phyloP scores from a whole-genome alignment of 306 rosid genomes.

The Inga leiocalycina region DNA sequence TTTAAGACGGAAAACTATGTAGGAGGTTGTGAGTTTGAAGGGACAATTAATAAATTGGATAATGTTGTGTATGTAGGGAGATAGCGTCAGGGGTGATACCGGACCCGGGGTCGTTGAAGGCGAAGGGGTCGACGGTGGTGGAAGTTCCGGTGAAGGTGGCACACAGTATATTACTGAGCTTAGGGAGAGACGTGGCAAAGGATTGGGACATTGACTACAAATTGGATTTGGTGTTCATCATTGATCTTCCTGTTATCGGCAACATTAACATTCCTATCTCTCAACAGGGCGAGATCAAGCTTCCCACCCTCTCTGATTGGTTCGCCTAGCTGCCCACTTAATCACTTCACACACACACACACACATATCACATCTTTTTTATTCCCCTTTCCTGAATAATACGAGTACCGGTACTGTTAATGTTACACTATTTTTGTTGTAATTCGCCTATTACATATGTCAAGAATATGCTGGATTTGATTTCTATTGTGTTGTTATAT shows the following conservation, averaged over 20 bases:
- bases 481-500: too few species aligned
- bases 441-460: background rate
- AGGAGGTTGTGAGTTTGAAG: too few species aligned
- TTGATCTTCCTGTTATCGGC: constrained; percentile 81
- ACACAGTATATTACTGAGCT: constrained; percentile 59
- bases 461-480: background rate
- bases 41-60: too few species aligned
- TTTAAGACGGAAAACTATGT: too few species aligned
- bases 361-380: too few species aligned
- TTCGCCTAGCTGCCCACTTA: background rate
- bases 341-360: background rate
- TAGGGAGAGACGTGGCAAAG: constrained; percentile 69
- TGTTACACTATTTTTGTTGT: background rate
- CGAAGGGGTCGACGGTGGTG: constrained; percentile 49
- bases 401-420: too few species aligned
- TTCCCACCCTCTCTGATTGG: constrained; percentile 58
- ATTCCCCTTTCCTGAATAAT: background rate
- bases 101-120: constrained; percentile 83
- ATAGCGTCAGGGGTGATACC: constrained; percentile 73
- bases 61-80: constrained; percentile 39
- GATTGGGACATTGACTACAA: constrained; percentile 94
- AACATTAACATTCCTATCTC: constrained; percentile 74
- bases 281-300: constrained; percentile 78
- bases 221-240: constrained; percentile 55
- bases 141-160: constrained; percentile 77